Percentiles rank a stretch among this genome's conserved stretches.
Conservation (phyloP, 805 yeast genomes). For the Hanseniaspora lindneri region DNA sequence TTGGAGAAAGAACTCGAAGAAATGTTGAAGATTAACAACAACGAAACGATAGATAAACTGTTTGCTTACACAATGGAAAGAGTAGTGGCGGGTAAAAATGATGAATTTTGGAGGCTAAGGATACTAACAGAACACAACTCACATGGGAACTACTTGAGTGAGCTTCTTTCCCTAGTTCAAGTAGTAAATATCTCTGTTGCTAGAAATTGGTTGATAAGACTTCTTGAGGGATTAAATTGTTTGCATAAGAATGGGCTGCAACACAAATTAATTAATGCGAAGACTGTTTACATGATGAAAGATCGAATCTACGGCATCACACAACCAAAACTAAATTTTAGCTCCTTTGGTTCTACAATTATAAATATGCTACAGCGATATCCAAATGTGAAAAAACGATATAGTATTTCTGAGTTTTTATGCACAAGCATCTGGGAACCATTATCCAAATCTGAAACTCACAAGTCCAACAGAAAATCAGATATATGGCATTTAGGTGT, state of each 20-base stretch:
- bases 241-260: conserved; percentile 75
- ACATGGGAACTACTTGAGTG: conserved; percentile 44
- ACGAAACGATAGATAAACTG: conserved; percentile 49
- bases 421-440: conserved; percentile 63
- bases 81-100: conserved; percentile 27
- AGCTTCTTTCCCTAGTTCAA: conserved; percentile 54
- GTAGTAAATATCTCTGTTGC: conserved; percentile 62
- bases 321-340: conserved; percentile 45
- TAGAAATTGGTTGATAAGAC: conserved; percentile 76
- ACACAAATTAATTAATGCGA: conserved; percentile 56
- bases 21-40: conserved; percentile 43
- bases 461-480: conserved; percentile 59
- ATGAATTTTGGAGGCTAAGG: conserved; percentile 52
- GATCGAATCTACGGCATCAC: conserved; percentile 44
- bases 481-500: conserved; percentile 94
- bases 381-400: conserved; percentile 27
- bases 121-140: conserved; percentile 55
- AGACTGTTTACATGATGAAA: conserved; percentile 44
- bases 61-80: conserved; percentile 66
- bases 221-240: conserved; percentile 73
- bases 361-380: conserved; percentile 32
- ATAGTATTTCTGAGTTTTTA: conserved; percentile 20
- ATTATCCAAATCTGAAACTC: conserved; percentile 35
- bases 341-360: conserved; percentile 46
- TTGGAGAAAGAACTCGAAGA: conserved; percentile 68